Percentiles rank a stretch among this genome's conserved stretches.
phyloP scores from a whole-genome alignment of 192 early-diverging fungal species.

The Phlyctochytrium planicorne region DNA sequence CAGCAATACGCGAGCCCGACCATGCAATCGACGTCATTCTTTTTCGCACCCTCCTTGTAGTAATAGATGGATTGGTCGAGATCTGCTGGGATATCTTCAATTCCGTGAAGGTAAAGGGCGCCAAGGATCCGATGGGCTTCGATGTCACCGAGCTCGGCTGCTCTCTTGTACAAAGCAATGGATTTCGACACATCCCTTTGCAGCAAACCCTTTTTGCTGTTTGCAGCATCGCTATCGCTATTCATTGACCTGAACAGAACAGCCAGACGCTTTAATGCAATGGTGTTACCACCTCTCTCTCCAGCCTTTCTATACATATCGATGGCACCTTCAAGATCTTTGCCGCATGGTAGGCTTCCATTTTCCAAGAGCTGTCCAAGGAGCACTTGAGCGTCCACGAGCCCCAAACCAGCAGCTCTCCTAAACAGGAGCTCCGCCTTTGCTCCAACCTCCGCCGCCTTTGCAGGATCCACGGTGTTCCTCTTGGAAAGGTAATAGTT shows the following conservation, averaged over 20 bases:
- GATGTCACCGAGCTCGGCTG: slow-evolving; percentile 46
- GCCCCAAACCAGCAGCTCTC: neutral
- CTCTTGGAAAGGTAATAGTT: neutral
- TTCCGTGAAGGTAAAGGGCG: slow-evolving; percentile 39
- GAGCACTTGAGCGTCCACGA: neutral
- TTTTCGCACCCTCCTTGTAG: neutral
- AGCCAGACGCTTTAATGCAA: slow-evolving; percentile 17
- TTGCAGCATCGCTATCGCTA: neutral
- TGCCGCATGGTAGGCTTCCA: neutral
- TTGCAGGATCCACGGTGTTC: neutral
- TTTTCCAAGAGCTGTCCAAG: neutral
- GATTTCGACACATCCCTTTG: neutral
- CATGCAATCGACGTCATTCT: neutral
- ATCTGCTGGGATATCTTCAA: neutral
- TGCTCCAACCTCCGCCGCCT: neutral
- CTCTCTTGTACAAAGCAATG: neutral
- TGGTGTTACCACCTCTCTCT: slow-evolving; percentile 12
- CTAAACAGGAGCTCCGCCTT: neutral
- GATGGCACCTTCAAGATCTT: neutral
- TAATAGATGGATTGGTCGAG: neutral
- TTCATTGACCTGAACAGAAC: neutral
- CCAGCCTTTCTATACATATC: slow-evolving; percentile 7
- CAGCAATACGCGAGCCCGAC: slow-evolving; percentile 46
- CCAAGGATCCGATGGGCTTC: slow-evolving; percentile 52
- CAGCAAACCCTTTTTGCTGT: too few relatives aligned